phyloP scores from a whole-genome alignment of 2,329 filamentous ascomycete species.

The Ceratocystis albifundus region DNA sequence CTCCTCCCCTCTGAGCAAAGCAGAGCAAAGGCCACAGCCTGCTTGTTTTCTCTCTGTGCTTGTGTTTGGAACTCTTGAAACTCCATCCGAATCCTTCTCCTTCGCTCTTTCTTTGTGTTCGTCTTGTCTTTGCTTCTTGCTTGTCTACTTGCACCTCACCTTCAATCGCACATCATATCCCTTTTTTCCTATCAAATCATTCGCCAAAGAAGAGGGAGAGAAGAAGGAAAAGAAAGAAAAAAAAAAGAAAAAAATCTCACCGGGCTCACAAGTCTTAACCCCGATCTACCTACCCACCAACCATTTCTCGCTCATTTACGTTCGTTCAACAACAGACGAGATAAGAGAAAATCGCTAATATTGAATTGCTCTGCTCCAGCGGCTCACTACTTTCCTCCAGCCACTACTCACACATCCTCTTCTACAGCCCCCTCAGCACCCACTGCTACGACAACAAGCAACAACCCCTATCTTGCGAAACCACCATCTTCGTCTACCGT shows the following conservation, averaged over 20 bases:
- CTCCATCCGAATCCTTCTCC: constrained; percentile 7
- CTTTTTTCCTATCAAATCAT: constrained; percentile 10
- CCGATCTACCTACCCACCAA: neutral
- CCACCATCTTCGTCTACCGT: constrained; percentile 6
- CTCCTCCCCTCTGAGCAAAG: neutral
- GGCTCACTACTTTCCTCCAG: constrained; percentile 28
- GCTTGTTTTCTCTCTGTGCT: constrained; percentile 12
- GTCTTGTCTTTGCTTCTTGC: constrained; percentile 8
- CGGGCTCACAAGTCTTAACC: too few species aligned
- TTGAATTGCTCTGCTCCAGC: constrained; percentile 23
- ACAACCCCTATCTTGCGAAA: neutral
- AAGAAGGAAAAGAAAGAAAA: neutral
- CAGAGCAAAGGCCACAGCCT: neutral
- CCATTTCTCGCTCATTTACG: neutral
- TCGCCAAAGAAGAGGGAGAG: constrained; percentile 1
- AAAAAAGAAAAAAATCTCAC: too few species aligned
- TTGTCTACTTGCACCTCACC: constrained; percentile 10
- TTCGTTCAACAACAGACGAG: neutral
- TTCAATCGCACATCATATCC: constrained; percentile 8
- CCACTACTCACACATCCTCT: constrained; percentile 26
- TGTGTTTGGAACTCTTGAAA: neutral
- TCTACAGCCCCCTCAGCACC: constrained; percentile 3
- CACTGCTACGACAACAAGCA: neutral
- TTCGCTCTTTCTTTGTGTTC: constrained; percentile 13
- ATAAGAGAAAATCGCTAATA: constrained; percentile 23